Evolutionary conservation across 306 rosid genomes (phyloP).

Genomic region (Lathyrus tuberosus): DNA sequence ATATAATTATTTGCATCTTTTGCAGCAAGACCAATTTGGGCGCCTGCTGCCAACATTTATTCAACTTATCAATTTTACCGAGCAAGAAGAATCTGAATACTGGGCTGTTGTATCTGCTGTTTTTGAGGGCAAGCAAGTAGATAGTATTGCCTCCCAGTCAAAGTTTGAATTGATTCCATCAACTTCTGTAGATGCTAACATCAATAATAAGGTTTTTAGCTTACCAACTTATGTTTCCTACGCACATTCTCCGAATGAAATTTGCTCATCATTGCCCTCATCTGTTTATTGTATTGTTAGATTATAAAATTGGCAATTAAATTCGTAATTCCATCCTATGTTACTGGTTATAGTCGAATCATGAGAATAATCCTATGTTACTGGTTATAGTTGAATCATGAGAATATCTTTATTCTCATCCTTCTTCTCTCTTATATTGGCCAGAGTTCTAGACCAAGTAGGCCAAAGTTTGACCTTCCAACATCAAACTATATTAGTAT

Average conservation of each 20-base stretch:
- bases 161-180: slow-evolving; percentile 52
- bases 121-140: slow-evolving; percentile 81
- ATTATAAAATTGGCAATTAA: slow-evolving; percentile 23
- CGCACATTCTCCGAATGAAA: slow-evolving; percentile 29
- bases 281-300: slow-evolving; percentile 26
- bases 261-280: slow-evolving; percentile 19
- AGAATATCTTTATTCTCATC: slow-evolving; percentile 10
- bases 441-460: slow-evolving; percentile 13
- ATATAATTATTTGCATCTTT: slow-evolving; percentile 23
- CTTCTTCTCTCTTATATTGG: slow-evolving; percentile 19
- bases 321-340: not conserved
- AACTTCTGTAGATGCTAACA: slow-evolving; percentile 69
- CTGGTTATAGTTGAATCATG: too few relatives aligned
- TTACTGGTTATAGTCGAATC: slow-evolving; percentile 2
- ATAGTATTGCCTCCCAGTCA: slow-evolving; percentile 50
- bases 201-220: slow-evolving; percentile 72
- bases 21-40: slow-evolving; percentile 95
- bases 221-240: slow-evolving; percentile 26
- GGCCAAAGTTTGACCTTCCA: slow-evolving; percentile 4
- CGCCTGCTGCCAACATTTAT: slow-evolving; percentile 87
- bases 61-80: slow-evolving; percentile 88
- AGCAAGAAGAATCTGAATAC: slow-evolving; percentile 84
- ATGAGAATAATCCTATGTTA: too few relatives aligned
- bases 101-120: slow-evolving; percentile 82
- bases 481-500: not conserved